Percentiles rank a stretch among this genome's conserved stretches.
These are phyloP conservation scores for Fusarium praegraminearum DNA, from an alignment of 2,329 filamentous ascomycete species.

Conservation along the genomic window DNA sequence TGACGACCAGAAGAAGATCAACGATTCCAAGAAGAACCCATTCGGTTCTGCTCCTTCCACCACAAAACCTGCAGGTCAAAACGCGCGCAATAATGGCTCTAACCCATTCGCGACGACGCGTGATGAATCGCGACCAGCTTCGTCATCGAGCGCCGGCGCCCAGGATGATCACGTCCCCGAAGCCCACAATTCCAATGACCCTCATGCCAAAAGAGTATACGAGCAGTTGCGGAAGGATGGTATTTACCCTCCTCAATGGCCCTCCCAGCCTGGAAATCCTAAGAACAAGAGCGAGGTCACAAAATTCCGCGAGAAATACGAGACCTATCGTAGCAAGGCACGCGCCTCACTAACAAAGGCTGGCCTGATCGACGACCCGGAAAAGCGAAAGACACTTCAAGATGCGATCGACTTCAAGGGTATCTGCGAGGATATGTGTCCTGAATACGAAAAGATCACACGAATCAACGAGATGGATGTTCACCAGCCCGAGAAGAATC, in stretches of 20 bases:
- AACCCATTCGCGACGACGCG: slow-evolving; percentile 39
- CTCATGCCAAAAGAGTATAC: slow-evolving; percentile 64
- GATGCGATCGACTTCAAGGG: slow-evolving; percentile 76
- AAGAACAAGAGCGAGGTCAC: slow-evolving; percentile 65
- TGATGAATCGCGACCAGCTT: slow-evolving; percentile 44
- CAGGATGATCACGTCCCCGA: slow-evolving; percentile 36
- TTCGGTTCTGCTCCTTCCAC: slow-evolving; percentile 16
- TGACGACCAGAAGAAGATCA: slow-evolving; percentile 47
- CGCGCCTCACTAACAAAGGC: slow-evolving; percentile 69
- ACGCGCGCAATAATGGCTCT: slow-evolving; percentile 37
- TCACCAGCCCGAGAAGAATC: slow-evolving; percentile 66
- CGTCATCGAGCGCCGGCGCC: slow-evolving; percentile 43
- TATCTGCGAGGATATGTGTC: slow-evolving; percentile 77
- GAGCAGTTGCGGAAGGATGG: slow-evolving; percentile 66
- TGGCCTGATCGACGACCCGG: slow-evolving; percentile 73
- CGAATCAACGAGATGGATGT: slow-evolving; percentile 72
- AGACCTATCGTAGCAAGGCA: slow-evolving; percentile 67
- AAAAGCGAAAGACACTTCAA: slow-evolving; percentile 70
- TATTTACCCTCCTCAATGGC: slow-evolving; percentile 67
- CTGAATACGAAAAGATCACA: slow-evolving; percentile 73
- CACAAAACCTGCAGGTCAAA: slow-evolving; percentile 31
- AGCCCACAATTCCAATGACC: slow-evolving; percentile 49
- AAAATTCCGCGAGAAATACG: slow-evolving; percentile 66
- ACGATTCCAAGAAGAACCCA: slow-evolving; percentile 36
- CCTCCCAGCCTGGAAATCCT: slow-evolving; percentile 65